A percentile compares a stretch with the other conserved stretches of the same genome.
Evolutionary conservation across 306 rosid genomes (phyloP).

Genomic region (Heteromeles arbutifolia): DNA sequence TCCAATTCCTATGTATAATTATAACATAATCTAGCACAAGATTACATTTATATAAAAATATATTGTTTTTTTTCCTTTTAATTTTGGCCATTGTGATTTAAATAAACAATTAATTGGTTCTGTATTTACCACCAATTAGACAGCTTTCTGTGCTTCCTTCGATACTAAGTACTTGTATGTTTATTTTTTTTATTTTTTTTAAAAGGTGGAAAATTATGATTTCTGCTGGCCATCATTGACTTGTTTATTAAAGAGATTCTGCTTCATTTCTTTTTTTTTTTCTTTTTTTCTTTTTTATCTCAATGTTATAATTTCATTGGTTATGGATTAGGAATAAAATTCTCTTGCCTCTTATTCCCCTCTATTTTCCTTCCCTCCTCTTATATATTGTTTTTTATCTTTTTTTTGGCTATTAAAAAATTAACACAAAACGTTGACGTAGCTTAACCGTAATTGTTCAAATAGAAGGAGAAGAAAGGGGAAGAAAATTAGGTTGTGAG

Average conservation of each 20-base stretch:
- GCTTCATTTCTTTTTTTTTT: neutral
- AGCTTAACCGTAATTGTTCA: too few species aligned
- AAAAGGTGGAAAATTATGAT: neutral
- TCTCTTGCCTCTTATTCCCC: too few species aligned
- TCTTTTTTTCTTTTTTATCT: too few species aligned
- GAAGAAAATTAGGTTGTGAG: too few species aligned
- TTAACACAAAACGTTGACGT: too few species aligned
- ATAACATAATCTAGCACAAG: constrained; percentile 8
- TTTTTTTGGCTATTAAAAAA: too few species aligned
- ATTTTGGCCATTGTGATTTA: neutral
- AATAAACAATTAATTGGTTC: neutral
- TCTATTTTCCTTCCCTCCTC: too few species aligned
- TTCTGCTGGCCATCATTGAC: neutral
- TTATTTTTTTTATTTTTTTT: too few species aligned
- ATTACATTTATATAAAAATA: neutral
- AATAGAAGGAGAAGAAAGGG: too few species aligned
- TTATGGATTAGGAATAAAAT: neutral
- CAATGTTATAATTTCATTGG: neutral
- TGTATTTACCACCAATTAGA: constrained; percentile 2
- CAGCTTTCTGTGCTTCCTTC: constrained; percentile 31
- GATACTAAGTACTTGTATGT: constrained; percentile 19
- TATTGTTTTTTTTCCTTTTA: neutral
- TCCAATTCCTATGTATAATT: neutral
- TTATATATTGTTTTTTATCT: too few species aligned
- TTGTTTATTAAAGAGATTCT: neutral